phyloP scores from a whole-genome alignment of 2,329 filamentous ascomycete genomes.

The Pseudogymnoascus verrucosus region DNA sequence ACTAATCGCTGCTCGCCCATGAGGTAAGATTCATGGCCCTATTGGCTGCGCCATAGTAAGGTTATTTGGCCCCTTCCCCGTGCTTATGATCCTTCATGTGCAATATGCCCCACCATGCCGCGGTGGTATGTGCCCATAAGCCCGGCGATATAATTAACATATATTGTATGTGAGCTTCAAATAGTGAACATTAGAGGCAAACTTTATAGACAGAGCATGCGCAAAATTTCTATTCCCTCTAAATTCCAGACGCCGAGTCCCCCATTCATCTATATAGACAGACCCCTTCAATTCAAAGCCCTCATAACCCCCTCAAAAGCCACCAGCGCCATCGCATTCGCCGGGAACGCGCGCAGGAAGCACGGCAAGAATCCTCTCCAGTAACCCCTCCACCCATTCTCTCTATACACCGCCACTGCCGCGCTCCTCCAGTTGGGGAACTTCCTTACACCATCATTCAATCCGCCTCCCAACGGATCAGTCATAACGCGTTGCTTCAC shows the following conservation, averaged over 20 bases:
- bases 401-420: conserved; percentile 65
- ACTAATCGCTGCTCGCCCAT: not conserved
- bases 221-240: not conserved
- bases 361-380: conserved; percentile 93
- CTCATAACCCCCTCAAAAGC: conserved; percentile 92
- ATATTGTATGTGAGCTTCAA: not conserved
- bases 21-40: not conserved
- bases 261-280: not conserved
- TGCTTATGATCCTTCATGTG: not conserved
- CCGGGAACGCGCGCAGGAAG: conserved; percentile 87
- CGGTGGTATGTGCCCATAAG: not conserved
- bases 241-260: not conserved
- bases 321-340: conserved; percentile 87
- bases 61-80: not conserved
- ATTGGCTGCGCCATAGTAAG: not conserved
- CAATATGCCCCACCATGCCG: not conserved
- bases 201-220: not conserved
- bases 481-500: conserved; percentile 98
- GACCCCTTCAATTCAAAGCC: conserved; percentile 38
- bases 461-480: conserved; percentile 67
- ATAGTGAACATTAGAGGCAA: not conserved
- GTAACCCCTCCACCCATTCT: conserved; percentile 71
- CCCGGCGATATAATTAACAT: not conserved
- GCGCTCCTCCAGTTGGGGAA: conserved; percentile 77
- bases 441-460: conserved; percentile 58